Evolutionary conservation across 1,139 yeast species (phyloP).

Genomic region (Taphrina deformans): DNA sequence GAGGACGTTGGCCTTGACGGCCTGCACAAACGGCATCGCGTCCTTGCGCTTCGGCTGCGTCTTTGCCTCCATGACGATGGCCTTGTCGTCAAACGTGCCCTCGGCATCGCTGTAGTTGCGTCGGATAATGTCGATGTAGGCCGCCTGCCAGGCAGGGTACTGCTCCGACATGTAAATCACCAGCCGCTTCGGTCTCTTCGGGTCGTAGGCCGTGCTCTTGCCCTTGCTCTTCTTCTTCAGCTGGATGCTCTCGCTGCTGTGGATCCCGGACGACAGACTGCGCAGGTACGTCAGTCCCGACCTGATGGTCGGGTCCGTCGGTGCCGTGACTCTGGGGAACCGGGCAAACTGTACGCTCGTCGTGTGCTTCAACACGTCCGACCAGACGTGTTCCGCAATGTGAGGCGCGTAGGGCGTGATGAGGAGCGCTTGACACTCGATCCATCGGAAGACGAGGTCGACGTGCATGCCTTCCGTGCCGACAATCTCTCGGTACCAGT

Average conservation of each 20-base stretch:
- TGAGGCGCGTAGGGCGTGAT: constrained; percentile 95
- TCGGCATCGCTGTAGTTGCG: constrained; percentile 60
- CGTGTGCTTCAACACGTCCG: constrained; percentile 67
- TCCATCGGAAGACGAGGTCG: constrained; percentile 75
- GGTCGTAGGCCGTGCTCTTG: constrained; percentile 69
- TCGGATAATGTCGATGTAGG: constrained; percentile 79
- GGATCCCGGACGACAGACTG: constrained; percentile 72
- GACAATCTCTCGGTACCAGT: constrained; percentile 86
- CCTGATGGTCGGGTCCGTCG: constrained; percentile 60
- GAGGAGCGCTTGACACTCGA: constrained; percentile 79
- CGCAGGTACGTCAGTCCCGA: constrained; percentile 80
- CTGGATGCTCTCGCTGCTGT: constrained; percentile 88
- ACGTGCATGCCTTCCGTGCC: constrained; percentile 66
- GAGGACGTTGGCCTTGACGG: constrained; percentile 73
- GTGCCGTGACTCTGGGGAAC: constrained; percentile 74
- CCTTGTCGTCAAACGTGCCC: constrained; percentile 35
- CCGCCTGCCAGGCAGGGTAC: constrained; percentile 96
- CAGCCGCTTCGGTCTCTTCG: constrained; percentile 68
- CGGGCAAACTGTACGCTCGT: constrained; percentile 67
- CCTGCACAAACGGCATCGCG: constrained; percentile 95
- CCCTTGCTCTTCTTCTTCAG: constrained; percentile 91
- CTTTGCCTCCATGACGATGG: constrained; percentile 38
- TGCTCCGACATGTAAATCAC: constrained; percentile 70
- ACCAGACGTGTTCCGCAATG: constrained; percentile 84
- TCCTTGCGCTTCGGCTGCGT: constrained; percentile 60